Evolutionary conservation across 1,139 yeast species (phyloP).

Genomic region (Protomyces gravidus): DNA sequence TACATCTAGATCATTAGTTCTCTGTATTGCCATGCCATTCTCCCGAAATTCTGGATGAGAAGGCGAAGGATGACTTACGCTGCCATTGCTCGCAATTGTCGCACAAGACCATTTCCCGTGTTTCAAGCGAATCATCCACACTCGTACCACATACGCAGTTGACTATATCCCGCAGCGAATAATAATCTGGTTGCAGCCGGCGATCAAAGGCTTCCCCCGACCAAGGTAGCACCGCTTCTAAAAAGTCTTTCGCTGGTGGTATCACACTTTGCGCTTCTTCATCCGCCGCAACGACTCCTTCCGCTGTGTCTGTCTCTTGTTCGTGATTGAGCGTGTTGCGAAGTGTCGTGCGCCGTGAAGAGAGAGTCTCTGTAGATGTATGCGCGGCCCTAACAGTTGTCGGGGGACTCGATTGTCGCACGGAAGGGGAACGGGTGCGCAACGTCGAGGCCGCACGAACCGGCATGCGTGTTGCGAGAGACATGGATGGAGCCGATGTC

Average conservation of each 20-base stretch:
- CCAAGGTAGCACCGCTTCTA: constrained; percentile 14
- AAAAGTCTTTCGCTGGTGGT: neutral
- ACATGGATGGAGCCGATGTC: no score
- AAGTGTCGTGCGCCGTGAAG: neutral
- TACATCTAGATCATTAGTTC: neutral
- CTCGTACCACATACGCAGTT: constrained; percentile 8
- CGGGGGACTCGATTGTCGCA: no score
- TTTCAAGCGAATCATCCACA: neutral
- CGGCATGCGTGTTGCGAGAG: no score
- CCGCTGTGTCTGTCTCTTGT: neutral
- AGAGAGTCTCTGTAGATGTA: no score
- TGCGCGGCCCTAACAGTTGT: no score
- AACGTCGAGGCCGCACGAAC: no score
- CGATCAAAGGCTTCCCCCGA: constrained; percentile 7
- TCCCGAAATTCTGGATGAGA: neutral
- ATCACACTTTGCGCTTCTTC: neutral
- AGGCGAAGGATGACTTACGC: neutral
- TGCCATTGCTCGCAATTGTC: constrained; percentile 21
- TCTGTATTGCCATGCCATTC: no score
- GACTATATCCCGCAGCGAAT: constrained; percentile 9
- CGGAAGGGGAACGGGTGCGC: no score
- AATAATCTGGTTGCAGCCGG: constrained; percentile 10
- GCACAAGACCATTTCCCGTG: constrained; percentile 16
- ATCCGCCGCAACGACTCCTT: neutral
- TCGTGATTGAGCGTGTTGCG: neutral